phyloP scores from a whole-genome alignment of 2,329 filamentous ascomycete species.

The Penicillium crustosum region DNA sequence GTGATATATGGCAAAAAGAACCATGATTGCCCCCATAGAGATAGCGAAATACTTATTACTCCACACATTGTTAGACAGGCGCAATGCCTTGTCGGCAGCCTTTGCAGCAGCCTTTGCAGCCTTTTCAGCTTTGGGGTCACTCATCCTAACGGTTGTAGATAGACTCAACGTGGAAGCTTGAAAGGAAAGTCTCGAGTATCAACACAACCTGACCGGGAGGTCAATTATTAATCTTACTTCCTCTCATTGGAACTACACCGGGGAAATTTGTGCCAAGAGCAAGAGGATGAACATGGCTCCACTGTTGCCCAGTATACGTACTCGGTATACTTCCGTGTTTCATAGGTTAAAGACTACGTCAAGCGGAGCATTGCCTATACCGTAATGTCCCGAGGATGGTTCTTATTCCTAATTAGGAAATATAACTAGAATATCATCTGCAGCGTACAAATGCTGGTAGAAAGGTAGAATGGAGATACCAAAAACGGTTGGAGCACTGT shows the following conservation, averaged over 20 bases:
- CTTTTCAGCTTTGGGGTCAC: not conserved
- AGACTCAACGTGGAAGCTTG: not conserved
- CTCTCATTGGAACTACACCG: not conserved
- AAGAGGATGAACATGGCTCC: not conserved
- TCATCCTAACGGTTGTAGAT: not conserved
- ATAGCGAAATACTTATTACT: slow-evolving; percentile 19
- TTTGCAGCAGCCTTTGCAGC: not conserved
- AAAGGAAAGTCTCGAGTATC: not conserved
- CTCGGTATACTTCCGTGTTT: not conserved
- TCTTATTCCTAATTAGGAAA: not conserved
- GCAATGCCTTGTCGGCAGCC: not conserved
- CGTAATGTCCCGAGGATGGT: not conserved
- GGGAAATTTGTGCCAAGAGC: not conserved
- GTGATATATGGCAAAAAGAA: slow-evolving; percentile 10
- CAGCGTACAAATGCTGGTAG: too few relatives aligned
- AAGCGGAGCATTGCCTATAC: not conserved
- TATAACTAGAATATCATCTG: not conserved
- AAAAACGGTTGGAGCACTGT: not conserved
- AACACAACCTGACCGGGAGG: not conserved
- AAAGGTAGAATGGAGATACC: not conserved
- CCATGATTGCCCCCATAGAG: slow-evolving; percentile 16
- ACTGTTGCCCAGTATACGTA: not conserved
- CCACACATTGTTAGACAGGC: slow-evolving; percentile 16
- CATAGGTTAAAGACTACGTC: not conserved
- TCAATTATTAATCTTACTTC: not conserved